Evolutionary conservation across 2,329 filamentous ascomycete genomes (phyloP).

Genomic region (Ascochyta koolunga): DNA sequence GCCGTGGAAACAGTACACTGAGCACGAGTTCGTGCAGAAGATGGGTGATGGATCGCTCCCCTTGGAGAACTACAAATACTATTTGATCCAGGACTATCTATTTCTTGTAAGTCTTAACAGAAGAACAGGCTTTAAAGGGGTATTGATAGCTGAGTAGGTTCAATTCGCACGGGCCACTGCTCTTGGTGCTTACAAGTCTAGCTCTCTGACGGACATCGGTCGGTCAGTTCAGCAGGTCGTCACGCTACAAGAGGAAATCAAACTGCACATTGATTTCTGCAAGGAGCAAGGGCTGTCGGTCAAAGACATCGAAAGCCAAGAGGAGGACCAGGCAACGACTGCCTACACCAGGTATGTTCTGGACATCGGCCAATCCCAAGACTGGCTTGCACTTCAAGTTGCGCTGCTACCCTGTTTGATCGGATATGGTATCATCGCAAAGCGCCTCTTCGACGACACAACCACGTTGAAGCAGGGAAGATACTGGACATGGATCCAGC

Average conservation of each 20-base stretch:
- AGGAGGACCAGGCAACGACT: constrained; percentile 80
- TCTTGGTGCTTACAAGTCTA: constrained; percentile 83
- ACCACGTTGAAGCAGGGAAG: constrained; percentile 64
- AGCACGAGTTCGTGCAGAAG: constrained; percentile 81
- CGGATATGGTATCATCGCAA: constrained; percentile 84
- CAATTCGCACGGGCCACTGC: constrained; percentile 90
- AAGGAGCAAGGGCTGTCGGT: constrained; percentile 77
- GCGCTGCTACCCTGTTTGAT: constrained; percentile 85
- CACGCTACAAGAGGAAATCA: constrained; percentile 80
- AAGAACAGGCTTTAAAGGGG: background rate
- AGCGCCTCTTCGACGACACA: constrained; percentile 68
- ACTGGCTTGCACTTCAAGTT: constrained; percentile 86
- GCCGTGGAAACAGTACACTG: constrained; percentile 76
- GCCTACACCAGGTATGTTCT: constrained; percentile 85
- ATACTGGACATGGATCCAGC: constrained; percentile 92
- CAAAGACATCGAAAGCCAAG: constrained; percentile 71
- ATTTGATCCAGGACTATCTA: constrained; percentile 90
- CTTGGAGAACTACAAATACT: constrained; percentile 79
- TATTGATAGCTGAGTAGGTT: constrained; percentile 57
- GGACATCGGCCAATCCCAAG: constrained; percentile 84
- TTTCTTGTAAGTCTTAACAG: constrained; percentile 68
- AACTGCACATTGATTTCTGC: constrained; percentile 83
- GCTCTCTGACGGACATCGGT: constrained; percentile 73
- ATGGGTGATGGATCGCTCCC: constrained; percentile 79
- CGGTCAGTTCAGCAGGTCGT: constrained; percentile 72